Evolutionary conservation across 2,329 filamentous ascomycete genomes (phyloP).

Genomic region (Cordyceps cateniannulata): DNA sequence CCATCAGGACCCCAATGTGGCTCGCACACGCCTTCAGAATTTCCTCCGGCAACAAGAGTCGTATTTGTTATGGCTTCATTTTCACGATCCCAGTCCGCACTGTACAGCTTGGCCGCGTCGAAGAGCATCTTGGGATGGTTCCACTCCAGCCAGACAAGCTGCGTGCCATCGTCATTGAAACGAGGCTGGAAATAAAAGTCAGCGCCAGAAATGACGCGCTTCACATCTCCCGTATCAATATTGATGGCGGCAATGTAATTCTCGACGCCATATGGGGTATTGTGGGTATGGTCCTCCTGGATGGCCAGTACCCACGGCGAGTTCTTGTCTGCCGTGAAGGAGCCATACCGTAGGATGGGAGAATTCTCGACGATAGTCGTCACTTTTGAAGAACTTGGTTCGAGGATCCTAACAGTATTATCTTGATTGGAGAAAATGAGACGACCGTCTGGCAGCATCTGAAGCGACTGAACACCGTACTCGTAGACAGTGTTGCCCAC

Average conservation of each 20-base stretch:
- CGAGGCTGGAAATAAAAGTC: slow-evolving; percentile 43
- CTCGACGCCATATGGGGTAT: slow-evolving; percentile 21
- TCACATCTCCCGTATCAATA: slow-evolving; percentile 30
- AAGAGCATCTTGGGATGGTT: slow-evolving; percentile 43
- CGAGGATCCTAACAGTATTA: slow-evolving; percentile 36
- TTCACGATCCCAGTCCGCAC: slow-evolving; percentile 31
- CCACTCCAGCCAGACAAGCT: slow-evolving; percentile 43
- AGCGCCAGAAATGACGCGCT: slow-evolving; percentile 31
- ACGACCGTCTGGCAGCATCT: slow-evolving; percentile 30
- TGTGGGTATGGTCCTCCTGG: slow-evolving; percentile 38
- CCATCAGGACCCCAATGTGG: slow-evolving; percentile 45
- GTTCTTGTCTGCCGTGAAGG: slow-evolving; percentile 37
- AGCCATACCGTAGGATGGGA: slow-evolving; percentile 35
- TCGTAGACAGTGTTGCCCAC: slow-evolving; percentile 43
- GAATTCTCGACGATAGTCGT: slow-evolving; percentile 26
- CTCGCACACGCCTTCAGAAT: slow-evolving; percentile 38
- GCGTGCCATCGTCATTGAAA: slow-evolving; percentile 35
- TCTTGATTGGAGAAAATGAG: slow-evolving; percentile 42
- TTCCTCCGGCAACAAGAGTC: slow-evolving; percentile 34
- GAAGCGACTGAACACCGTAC: slow-evolving; percentile 43
- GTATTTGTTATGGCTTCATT: slow-evolving; percentile 21
- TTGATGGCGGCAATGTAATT: slow-evolving; percentile 29
- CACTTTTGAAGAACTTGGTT: slow-evolving; percentile 27
- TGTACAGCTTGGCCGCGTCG: slow-evolving; percentile 32
- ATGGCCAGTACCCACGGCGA: slow-evolving; percentile 41